These are phyloP conservation scores for Fusarium sterilihyphosum DNA, from an alignment of 2,329 filamentous ascomycete species.

Conservation along the genomic window DNA sequence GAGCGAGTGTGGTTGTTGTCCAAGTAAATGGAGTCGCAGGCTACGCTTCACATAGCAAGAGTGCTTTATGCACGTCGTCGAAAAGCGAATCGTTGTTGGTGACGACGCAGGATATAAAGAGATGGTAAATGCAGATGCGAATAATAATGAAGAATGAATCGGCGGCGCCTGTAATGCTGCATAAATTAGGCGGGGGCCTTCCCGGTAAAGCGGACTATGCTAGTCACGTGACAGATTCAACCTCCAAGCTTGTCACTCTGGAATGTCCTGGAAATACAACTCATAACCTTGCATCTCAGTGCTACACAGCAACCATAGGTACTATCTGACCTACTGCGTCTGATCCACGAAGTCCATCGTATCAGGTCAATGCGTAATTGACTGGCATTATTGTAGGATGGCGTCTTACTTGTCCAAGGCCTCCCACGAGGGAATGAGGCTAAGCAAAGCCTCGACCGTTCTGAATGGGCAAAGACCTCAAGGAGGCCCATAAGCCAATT, in stretches of 20 bases:
- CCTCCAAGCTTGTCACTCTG: background rate
- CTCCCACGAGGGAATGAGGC: slow-evolving; percentile 26
- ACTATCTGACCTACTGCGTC: background rate
- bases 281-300: background rate
- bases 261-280: background rate
- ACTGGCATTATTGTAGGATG: background rate
- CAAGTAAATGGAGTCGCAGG: slow-evolving; percentile 13
- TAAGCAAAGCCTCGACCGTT: slow-evolving; percentile 32
- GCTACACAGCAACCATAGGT: background rate
- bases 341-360: no score
- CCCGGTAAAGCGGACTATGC: background rate
- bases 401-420: slow-evolving; percentile 10
- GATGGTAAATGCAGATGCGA: slow-evolving; percentile 3
- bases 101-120: slow-evolving; percentile 1
- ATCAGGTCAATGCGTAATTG: no score
- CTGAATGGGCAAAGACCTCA: slow-evolving; percentile 4
- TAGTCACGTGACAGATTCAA: slow-evolving; percentile 7
- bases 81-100: slow-evolving; percentile 1
- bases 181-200: slow-evolving; percentile 9
- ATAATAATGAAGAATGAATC: slow-evolving; percentile 19
- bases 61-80: slow-evolving; percentile 20
- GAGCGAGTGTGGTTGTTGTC: slow-evolving; percentile 3
- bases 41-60: slow-evolving; percentile 37
- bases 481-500: background rate
- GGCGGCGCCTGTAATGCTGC: slow-evolving; percentile 28